These are phyloP conservation scores for Udeniomyces megalosporus DNA, from an alignment of 768 basidiomycete genomes.

Conservation along the genomic window DNA sequence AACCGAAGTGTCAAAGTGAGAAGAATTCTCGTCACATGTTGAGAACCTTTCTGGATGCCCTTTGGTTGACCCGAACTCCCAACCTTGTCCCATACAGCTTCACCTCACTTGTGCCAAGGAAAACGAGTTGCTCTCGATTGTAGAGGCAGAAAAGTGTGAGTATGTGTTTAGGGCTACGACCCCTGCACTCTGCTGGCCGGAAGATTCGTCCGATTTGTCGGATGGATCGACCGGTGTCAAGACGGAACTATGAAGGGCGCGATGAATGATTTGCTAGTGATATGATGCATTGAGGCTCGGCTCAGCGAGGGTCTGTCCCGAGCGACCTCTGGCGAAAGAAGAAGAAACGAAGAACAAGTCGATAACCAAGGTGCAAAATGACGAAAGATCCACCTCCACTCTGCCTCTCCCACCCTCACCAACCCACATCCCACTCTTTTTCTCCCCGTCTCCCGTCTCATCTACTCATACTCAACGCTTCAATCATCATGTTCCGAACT, in stretches of 20 bases:
- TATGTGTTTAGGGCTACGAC: conserved; percentile 73
- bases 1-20: conserved; percentile 63
- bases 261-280: too few relatives aligned
- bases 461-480: neutral
- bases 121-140: conserved; percentile 58
- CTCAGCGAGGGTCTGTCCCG: too few relatives aligned
- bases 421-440: neutral
- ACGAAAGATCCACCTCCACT: too few relatives aligned
- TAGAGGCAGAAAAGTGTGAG: conserved; percentile 91
- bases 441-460: neutral
- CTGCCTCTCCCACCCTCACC: too few relatives aligned
- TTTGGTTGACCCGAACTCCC: conserved; percentile 3
- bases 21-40: neutral
- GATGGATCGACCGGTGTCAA: neutral
- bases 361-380: too few relatives aligned
- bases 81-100: conserved; percentile 38
- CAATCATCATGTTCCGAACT: neutral
- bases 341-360: too few relatives aligned
- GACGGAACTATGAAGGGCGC: neutral
- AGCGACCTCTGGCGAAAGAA: too few relatives aligned
- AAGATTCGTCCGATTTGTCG: conserved; percentile 20
- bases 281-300: too few relatives aligned
- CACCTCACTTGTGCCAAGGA: conserved; percentile 69
- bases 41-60: neutral
- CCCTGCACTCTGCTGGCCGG: conserved; percentile 56